phyloP scores from a whole-genome alignment of 257 asterid species.

The Jacaranda mimosifolia region DNA sequence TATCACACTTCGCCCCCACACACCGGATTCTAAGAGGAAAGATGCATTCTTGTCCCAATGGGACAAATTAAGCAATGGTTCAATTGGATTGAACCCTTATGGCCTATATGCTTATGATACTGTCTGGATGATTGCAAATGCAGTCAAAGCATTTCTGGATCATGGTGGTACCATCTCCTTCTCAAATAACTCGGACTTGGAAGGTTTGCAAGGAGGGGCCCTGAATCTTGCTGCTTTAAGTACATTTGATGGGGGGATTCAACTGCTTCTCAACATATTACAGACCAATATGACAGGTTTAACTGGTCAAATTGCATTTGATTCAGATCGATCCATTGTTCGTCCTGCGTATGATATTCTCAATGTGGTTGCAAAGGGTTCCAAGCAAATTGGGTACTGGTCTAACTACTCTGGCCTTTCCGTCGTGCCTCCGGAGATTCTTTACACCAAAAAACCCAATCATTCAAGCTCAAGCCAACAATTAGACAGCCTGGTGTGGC shows the following conservation, averaged over 20 bases:
- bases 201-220: slow-evolving; percentile 42
- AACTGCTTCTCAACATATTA: slow-evolving; percentile 57
- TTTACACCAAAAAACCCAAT: slow-evolving; percentile 55
- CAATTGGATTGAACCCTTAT: slow-evolving; percentile 65
- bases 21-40: slow-evolving; percentile 64
- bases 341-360: slow-evolving; percentile 78
- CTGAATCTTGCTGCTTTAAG: slow-evolving; percentile 71
- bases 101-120: slow-evolving; percentile 88
- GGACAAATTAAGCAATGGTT: slow-evolving; percentile 65
- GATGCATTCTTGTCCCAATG: slow-evolving; percentile 61
- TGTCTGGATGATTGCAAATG: slow-evolving; percentile 76
- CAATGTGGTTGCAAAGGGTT: slow-evolving; percentile 61
- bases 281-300: slow-evolving; percentile 70
- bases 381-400: slow-evolving; percentile 82
- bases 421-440: slow-evolving; percentile 66
- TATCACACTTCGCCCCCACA: slow-evolving; percentile 69
- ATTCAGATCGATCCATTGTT: slow-evolving; percentile 48
- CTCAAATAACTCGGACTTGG: slow-evolving; percentile 56
- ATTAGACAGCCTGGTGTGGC: slow-evolving; percentile 65
- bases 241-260: slow-evolving; percentile 67
- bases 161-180: slow-evolving; percentile 67
- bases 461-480: slow-evolving; percentile 66
- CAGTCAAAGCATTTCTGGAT: slow-evolving; percentile 60
- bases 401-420: slow-evolving; percentile 84
- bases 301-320: slow-evolving; percentile 65